These are phyloP conservation scores for Rhododendron ovatum DNA, from an alignment of 148 eudicot species.

Conservation along the genomic window DNA sequence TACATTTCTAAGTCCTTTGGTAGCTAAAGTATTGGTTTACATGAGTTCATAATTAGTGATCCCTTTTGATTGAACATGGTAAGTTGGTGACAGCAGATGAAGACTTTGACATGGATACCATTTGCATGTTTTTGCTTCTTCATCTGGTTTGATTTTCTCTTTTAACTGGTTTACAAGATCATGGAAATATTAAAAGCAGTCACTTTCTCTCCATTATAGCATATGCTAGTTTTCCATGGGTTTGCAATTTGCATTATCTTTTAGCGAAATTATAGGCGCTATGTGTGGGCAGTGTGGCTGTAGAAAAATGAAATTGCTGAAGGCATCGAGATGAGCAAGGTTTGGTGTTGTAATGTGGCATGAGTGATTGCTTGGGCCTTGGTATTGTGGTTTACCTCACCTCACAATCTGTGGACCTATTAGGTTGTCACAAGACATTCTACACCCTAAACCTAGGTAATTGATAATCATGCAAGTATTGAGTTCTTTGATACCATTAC, in stretches of 20 bases:
- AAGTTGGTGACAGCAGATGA: not conserved
- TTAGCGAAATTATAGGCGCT: not conserved
- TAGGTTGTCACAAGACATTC: not conserved
- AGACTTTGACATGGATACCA: not conserved
- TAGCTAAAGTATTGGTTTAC: not conserved
- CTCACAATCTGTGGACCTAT: not conserved
- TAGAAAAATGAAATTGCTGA: not conserved
- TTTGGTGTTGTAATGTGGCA: not conserved
- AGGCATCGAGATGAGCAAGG: not conserved
- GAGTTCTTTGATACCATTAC: not conserved
- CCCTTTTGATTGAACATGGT: not conserved
- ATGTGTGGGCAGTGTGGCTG: not conserved
- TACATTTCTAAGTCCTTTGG: not conserved
- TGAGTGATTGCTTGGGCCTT: not conserved
- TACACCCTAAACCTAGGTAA: not conserved
- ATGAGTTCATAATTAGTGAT: not conserved
- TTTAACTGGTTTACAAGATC: not conserved
- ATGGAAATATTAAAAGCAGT: not conserved
- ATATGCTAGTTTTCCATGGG: not conserved
- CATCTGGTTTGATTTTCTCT: not conserved
- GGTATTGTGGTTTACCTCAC: not conserved
- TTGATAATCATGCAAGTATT: not conserved
- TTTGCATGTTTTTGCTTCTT: not conserved
- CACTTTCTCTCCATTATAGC: not conserved
- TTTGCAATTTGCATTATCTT: not conserved